A percentile compares a stretch with the other conserved stretches of the same genome.
These are phyloP conservation scores for Penicillium arizonense DNA, from an alignment of 495 filamentous ascomycete genomes.

Conservation along the genomic window DNA sequence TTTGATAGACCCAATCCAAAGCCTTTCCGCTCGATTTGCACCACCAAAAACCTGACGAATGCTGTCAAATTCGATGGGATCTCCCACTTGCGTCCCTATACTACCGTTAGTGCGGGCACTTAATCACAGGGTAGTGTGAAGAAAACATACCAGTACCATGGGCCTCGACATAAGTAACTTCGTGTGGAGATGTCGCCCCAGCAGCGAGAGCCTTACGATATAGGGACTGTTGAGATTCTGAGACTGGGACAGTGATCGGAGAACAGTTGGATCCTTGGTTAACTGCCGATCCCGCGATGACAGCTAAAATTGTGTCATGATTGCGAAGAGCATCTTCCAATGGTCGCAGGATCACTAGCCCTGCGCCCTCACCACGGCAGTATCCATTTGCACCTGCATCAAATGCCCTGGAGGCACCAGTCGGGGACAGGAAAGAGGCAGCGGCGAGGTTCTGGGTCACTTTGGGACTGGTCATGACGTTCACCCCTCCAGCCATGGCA, in stretches of 20 bases:
- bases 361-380: conserved; percentile 33
- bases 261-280: conserved; percentile 62
- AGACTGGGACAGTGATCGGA: conserved; percentile 58
- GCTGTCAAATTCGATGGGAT: conserved; percentile 28
- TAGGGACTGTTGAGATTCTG: conserved; percentile 28
- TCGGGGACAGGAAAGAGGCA: conserved; percentile 39
- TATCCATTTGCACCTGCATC: conserved; percentile 32
- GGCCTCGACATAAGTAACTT: conserved; percentile 31
- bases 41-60: conserved; percentile 29
- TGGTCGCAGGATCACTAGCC: conserved; percentile 47
- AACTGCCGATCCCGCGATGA: conserved; percentile 56
- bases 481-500: conserved; percentile 36
- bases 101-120: too few species aligned
- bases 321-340: conserved; percentile 58
- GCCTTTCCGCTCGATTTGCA: conserved; percentile 5
- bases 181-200: neutral
- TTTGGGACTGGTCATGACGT: conserved; percentile 31
- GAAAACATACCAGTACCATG: conserved; percentile 33
- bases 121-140: neutral
- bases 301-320: conserved; percentile 59
- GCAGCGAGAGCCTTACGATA: conserved; percentile 15
- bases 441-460: conserved; percentile 26
- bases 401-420: conserved; percentile 64
- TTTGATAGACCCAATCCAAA: conserved; percentile 39
- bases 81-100: conserved; percentile 35